Evolutionary conservation across 2,329 filamentous ascomycete genomes (phyloP), one percentile per base, ranked within the genome.

Genomic region (Colletotrichum sojae): DNA sequence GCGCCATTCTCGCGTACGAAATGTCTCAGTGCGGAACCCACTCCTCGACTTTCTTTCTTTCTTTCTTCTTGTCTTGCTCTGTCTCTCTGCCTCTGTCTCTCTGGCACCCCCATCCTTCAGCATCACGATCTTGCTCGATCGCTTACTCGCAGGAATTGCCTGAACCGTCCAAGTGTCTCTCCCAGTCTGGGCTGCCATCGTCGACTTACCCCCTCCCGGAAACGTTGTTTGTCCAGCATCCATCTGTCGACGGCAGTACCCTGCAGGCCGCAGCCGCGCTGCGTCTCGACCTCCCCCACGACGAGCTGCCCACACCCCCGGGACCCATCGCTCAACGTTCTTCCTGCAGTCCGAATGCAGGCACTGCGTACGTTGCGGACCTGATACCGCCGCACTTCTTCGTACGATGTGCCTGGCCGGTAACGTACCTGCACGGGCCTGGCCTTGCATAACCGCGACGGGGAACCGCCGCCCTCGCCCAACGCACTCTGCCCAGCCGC

Each of bases 221-320:
- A 63, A 18, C 51, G 60, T 63, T 55, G 45, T 25, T 5, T 25
- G 15, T 63, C 16, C 63, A 69, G 31, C 51, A 25, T 63, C 20
- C 36, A 16, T 9, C 15, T 27, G 10, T 13, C 49, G 10, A 46
- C 59, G 39, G 48, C 48, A 36, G 39, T 54, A 63, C 48, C 40
- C 43, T 54, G 20, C 54, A 65, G 61, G 54, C 49, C 61, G n/a
- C 54, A 60, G 61, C 66, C 66, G 66, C 49, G 54, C 55, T 60
- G 22, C 48, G 49, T 69, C 66, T 65, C 66, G 54, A 51, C 66
- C 20, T 49, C 20, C 8, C 31, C 31, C 5, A 36, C 31, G 31
- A 36, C 31, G 31, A 36, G 10, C 31, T 10, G 22, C 20, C 16
- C 27, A 22, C 16, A 5, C 54, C 48, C 66, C 31, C 40, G 12